Evolutionary conservation across 169 alveolate genomes (phyloP).

Genomic region (Theileria orientalis): DNA sequence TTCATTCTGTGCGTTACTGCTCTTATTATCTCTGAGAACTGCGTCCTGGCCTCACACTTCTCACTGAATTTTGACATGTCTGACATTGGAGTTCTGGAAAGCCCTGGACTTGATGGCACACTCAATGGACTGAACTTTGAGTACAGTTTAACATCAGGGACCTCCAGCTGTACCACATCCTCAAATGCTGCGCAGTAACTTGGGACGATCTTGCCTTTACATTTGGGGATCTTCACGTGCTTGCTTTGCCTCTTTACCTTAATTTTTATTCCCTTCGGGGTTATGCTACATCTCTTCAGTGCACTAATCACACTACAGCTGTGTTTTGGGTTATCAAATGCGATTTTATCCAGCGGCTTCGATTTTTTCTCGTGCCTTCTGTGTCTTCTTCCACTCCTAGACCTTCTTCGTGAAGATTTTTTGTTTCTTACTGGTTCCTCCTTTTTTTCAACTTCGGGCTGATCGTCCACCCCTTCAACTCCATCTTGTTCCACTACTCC

Average conservation of each 20-base stretch:
- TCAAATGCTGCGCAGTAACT: not conserved
- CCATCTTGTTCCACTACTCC: not conserved
- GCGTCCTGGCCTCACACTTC: not conserved
- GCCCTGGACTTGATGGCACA: not conserved
- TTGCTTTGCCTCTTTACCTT: not conserved
- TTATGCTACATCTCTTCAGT: not conserved
- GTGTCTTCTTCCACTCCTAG: slow-evolving; percentile 20
- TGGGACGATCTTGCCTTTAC: not conserved
- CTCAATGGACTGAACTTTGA: not conserved
- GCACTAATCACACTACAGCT: not conserved
- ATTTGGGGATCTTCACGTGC: not conserved
- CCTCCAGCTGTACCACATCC: not conserved
- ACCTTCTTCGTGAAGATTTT: slow-evolving; percentile 35
- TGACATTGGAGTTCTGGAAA: slow-evolving; percentile 5
- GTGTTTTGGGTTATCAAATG: slow-evolving; percentile 34
- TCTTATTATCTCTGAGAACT: not conserved
- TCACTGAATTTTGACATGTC: not conserved
- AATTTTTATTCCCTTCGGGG: not conserved
- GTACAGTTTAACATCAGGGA: not conserved
- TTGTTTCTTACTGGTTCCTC: slow-evolving; percentile 47
- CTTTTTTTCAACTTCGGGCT: slow-evolving; percentile 49
- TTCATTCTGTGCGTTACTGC: slow-evolving; percentile 7
- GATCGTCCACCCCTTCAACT: not conserved
- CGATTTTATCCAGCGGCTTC: slow-evolving; percentile 27
- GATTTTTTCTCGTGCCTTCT: slow-evolving; percentile 35